Conservation (phyloP, 805 yeast genomes). For the Starmerella tilneyi region DNA sequence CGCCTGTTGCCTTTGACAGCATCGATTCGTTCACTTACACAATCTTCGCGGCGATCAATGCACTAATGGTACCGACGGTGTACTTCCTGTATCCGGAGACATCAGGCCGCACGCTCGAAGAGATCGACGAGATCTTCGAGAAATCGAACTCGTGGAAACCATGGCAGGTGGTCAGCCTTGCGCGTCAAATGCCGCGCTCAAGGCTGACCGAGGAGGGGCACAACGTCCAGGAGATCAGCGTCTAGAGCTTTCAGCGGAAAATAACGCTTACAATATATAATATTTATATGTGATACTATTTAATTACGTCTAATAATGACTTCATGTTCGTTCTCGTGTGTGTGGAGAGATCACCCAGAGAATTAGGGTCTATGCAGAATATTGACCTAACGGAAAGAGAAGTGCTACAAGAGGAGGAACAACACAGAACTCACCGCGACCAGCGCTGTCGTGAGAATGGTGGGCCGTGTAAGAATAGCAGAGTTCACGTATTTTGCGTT, state of each 20-base stretch:
- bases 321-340: too few species aligned
- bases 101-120: conserved; percentile 50
- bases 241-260: too few species aligned
- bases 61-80: conserved; percentile 38
- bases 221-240: too few species aligned
- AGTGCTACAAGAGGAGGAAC: conserved; percentile 1
- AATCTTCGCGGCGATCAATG: conserved; percentile 48
- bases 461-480: conserved; percentile 13
- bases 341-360: too few species aligned
- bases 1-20: conserved; percentile 43
- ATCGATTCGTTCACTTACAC: conserved; percentile 48
- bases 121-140: conserved; percentile 40
- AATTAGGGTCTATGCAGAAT: too few species aligned
- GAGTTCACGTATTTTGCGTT: conserved; percentile 25
- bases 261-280: too few species aligned
- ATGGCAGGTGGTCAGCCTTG: conserved; percentile 34
- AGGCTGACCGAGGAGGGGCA: too few species aligned
- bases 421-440: background rate
- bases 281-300: too few species aligned
- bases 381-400: too few species aligned
- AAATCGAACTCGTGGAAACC: conserved; percentile 37
- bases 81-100: conserved; percentile 50
- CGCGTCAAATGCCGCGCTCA: conserved; percentile 3
- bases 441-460: conserved; percentile 5
- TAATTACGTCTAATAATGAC: too few species aligned